Base-by-base conservation (phyloP, 495 filamentous ascomycete genomes). In the Penicillium longicatenatum region DNA sequence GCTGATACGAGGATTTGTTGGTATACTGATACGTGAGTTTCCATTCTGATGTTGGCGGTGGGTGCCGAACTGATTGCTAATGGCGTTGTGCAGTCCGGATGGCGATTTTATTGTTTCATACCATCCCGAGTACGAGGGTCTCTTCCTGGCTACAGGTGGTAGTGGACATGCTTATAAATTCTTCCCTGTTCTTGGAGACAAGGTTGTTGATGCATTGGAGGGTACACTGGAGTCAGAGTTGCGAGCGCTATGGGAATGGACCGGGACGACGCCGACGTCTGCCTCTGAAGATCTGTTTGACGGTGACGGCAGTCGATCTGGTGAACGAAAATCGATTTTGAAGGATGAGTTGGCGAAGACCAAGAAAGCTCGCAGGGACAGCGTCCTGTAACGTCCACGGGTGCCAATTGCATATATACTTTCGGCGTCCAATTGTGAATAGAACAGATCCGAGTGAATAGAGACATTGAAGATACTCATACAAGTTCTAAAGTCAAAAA, bases 131-230 rank as follows among this genome's bases (percentile, higher is more conserved):
- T 83, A 84, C 67, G 63, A 79, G 22, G 81, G 83, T 12, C 74
- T 96, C 19, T 92, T 96, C 70, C 65, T 97, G 14, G 88, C 90
- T 2, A 93, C 89, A 0, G 92, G 92, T 14, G 92, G 89, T 14
- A 90, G 86, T 63, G 92, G 92, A 2, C 93, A 97, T 69, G 92
- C 70, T 4, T 96, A 88, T 76, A 96, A 96, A 69, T 96, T 96
- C 70, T 71, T 96, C 70, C 92, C 92, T 2, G 86, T 96, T 16
- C 70, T 96, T 12, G 92, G 93, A 14, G 88, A 90, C 52, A 86
- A 86, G 66, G 80, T 96, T 43, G 86, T 87, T 12, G 86, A 91
- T 62, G 82, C 84, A 26, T 67, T 96, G 22, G 75, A 82, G 67
- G 77, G 83, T 2, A 71, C 70, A 7, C 76, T 84, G 33, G 83